Conservation (phyloP, 2,329 filamentous ascomycete species). For the Fusarium sp. region DNA sequence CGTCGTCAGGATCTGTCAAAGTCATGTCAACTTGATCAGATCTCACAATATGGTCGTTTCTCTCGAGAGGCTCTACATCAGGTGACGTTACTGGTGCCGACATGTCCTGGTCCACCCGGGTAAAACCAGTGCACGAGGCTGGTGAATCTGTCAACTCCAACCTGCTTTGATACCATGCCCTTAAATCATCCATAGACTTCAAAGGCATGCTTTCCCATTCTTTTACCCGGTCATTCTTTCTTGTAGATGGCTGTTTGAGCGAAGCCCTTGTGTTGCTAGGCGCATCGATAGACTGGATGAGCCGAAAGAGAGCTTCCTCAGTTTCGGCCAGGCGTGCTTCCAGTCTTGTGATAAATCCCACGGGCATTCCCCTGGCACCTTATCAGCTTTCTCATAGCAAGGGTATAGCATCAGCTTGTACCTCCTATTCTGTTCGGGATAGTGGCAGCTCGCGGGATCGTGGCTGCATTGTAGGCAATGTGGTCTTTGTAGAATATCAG, state of each 20-base stretch:
- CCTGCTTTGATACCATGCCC: slow-evolving; percentile 36
- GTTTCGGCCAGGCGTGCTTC: slow-evolving; percentile 51
- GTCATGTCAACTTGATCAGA: not conserved
- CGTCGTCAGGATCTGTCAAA: not conserved
- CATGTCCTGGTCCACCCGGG: not conserved
- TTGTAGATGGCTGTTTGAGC: slow-evolving; percentile 23
- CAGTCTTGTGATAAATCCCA: slow-evolving; percentile 52
- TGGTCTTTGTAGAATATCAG: slow-evolving; percentile 26
- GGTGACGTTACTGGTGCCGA: not conserved
- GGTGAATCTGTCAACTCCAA: not conserved
- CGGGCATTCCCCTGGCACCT: slow-evolving; percentile 46
- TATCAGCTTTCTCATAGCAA: not conserved
- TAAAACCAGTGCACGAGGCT: not conserved
- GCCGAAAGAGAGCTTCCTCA: slow-evolving; percentile 42
- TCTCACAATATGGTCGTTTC: not conserved
- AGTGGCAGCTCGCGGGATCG: slow-evolving; percentile 46
- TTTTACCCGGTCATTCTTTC: slow-evolving; percentile 42
- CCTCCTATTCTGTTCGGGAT: slow-evolving; percentile 49
- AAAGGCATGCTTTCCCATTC: slow-evolving; percentile 46
- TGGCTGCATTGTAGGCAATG: slow-evolving; percentile 45
- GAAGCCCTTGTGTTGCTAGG: not conserved
- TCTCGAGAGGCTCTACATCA: not conserved
- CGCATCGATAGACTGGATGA: slow-evolving; percentile 29
- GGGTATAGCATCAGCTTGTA: slow-evolving; percentile 10
- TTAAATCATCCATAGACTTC: slow-evolving; percentile 22